Base-by-base conservation (phyloP, 257 asterid genomes). In the Solanum medicagineum region DNA sequence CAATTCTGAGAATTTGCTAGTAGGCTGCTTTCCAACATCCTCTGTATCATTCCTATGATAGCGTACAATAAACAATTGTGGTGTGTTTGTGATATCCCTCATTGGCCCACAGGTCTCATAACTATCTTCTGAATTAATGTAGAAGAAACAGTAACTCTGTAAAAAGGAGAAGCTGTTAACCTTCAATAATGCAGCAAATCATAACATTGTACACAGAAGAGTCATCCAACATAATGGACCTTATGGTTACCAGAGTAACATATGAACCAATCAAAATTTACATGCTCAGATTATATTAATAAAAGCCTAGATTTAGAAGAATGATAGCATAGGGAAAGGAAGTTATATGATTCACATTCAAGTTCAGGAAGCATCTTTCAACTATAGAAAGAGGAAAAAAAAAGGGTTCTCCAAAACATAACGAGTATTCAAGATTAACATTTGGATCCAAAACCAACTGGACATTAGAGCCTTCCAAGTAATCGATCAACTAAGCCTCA, bases 71-170 rank as follows among this genome's bases (percentile, higher is more conserved):
- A 97, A 93, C 79, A 97, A 81, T 83, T 91, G 91, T 5, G 99
- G 90, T 51, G 87, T 88, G 86, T 97, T 96, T 4, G 88, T 86
- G 69, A 92, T 84, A 62, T 92, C 93, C 90, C 93, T 94, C 90
- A 94, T 91, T 51, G 98, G 92, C 63, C 99, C 99, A 54, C 99
- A 97, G 11, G 98, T 92, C 86, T 94, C 98, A 20, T 86, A 91
- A 94, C 98, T 93, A 81, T 92, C 92, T 88, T 97, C 98, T 24
- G 98, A 94, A 87, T 95, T 93, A 83, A 97, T 87, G 87, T 95
- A 90, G 90, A 95, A 97, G 94, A 91, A 97, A 88, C 99, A 97
- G 91, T 91, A 97, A 82, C 86, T 92, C 99, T 97, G 97, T 87
- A 87, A 51, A 81, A 86, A 86, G 70, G 86, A 81, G 63, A 88